phyloP scores from a whole-genome alignment of 441 rosid species.

The Arabidopsis lyrata region DNA sequence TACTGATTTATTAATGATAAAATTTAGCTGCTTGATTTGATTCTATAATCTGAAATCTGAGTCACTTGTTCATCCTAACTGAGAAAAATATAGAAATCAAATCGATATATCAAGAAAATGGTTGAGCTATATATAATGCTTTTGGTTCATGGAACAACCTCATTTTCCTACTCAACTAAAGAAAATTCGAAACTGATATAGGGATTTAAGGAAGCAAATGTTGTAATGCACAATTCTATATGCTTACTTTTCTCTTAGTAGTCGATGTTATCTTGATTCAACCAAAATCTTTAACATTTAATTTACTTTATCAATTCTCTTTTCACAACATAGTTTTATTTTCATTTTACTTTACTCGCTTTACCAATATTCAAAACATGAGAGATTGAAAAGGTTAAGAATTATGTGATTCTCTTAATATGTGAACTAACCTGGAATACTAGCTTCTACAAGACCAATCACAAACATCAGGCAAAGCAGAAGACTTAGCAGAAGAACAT shows the following conservation, averaged over 20 bases:
- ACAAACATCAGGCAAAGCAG: conserved; percentile 29
- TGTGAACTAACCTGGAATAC: conserved; percentile 18
- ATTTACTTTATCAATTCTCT: not conserved
- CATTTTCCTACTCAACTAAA: not conserved
- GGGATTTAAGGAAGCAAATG: not conserved
- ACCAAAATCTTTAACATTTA: not conserved
- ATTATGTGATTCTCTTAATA: not conserved
- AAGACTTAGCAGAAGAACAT: conserved; percentile 16
- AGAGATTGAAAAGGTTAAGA: not conserved
- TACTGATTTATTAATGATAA: not conserved
- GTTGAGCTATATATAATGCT: not conserved
- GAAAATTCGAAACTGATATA: not conserved
- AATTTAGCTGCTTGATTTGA: not conserved
- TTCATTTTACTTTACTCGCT: not conserved
- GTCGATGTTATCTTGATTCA: not conserved
- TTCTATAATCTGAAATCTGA: no score
- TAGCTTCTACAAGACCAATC: conserved; percentile 20
- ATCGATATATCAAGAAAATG: not conserved
- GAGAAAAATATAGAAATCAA: not conserved
- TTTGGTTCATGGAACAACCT: not conserved
- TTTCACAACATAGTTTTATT: not conserved
- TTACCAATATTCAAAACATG: not conserved
- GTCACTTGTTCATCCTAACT: not conserved
- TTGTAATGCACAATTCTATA: not conserved
- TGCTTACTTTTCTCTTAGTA: conserved; percentile 1